Conservation (phyloP, 2,329 filamentous ascomycete species). For the Ilyonectria robusta region DNA sequence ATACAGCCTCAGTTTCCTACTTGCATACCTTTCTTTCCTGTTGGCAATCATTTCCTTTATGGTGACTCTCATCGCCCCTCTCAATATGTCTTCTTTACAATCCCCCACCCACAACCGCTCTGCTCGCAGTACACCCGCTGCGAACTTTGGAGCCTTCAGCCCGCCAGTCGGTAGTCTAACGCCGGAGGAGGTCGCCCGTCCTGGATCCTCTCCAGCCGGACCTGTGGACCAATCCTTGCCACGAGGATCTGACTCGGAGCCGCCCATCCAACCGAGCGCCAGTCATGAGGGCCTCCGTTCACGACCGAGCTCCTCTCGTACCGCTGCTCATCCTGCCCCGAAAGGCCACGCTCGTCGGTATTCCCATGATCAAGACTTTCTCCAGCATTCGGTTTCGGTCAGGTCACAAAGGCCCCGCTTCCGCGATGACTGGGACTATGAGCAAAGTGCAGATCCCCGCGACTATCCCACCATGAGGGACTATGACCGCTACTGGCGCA, state of each 20-base stretch:
- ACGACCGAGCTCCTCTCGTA: constrained; percentile 40
- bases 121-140: constrained; percentile 44
- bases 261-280: constrained; percentile 35
- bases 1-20: neutral
- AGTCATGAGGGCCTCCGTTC: constrained; percentile 40
- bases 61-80: neutral
- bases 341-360: constrained; percentile 31
- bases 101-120: constrained; percentile 38
- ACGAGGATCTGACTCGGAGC: constrained; percentile 38
- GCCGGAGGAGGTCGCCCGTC: constrained; percentile 32
- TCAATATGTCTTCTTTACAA: constrained; percentile 40
- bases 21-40: neutral
- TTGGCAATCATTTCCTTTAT: neutral
- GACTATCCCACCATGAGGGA: constrained; percentile 41
- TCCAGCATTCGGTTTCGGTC: constrained; percentile 41
- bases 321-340: constrained; percentile 31
- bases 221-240: constrained; percentile 25
- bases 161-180: constrained; percentile 30
- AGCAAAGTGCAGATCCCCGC: constrained; percentile 30
- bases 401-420: constrained; percentile 41
- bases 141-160: constrained; percentile 33
- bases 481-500: constrained; percentile 47
- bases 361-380: constrained; percentile 42
- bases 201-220: constrained; percentile 31
- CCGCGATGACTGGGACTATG: constrained; percentile 46